A percentile compares a stretch with the other conserved stretches of the same genome.
Conservation (phyloP, 2,329 filamentous ascomycete genomes). For the Phaeosphaeria sp. region DNA sequence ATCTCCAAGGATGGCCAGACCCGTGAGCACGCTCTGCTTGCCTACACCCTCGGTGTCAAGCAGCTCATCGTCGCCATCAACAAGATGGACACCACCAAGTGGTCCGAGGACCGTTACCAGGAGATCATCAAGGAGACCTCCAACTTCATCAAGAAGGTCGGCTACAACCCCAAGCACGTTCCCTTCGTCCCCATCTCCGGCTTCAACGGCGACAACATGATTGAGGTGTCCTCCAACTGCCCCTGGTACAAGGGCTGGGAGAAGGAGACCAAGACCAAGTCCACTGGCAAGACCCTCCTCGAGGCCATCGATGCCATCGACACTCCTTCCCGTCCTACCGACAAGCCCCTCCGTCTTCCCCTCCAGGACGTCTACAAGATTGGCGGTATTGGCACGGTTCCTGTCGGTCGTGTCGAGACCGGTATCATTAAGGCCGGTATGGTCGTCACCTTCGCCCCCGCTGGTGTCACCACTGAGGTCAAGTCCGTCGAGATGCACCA, state of each 20-base stretch:
- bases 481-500: conserved; percentile 99
- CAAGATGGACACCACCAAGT: conserved; percentile 99
- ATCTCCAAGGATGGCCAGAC: conserved; percentile 99
- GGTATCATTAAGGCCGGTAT: conserved; percentile 85
- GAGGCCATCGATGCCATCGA: conserved; percentile 99
- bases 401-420: conserved; percentile 99
- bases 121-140: conserved; percentile 99
- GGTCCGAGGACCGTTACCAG: conserved; percentile 93
- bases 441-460: conserved; percentile 98
- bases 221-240: conserved; percentile 86
- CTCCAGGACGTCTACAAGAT: conserved; percentile 99
- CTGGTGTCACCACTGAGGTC: conserved; percentile 99
- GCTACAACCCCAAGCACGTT: conserved; percentile 99
- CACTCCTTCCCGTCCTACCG: conserved; percentile 87
- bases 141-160: conserved; percentile 99
- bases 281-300: conserved; percentile 94
- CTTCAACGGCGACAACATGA: conserved; percentile 99
- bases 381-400: conserved; percentile 99
- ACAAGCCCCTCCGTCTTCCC: conserved; percentile 99
- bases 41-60: conserved; percentile 99
- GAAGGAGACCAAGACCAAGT: conserved; percentile 95
- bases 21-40: conserved; percentile 99
- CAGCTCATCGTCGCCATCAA: conserved; percentile 99
- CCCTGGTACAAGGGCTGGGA: conserved; percentile 99
- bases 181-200: conserved; percentile 99